A percentile compares a stretch with the other conserved stretches of the same genome.
phyloP scores from a whole-genome alignment of 2,329 filamentous ascomycete species.

The Rhexocercosporidium sp. region DNA sequence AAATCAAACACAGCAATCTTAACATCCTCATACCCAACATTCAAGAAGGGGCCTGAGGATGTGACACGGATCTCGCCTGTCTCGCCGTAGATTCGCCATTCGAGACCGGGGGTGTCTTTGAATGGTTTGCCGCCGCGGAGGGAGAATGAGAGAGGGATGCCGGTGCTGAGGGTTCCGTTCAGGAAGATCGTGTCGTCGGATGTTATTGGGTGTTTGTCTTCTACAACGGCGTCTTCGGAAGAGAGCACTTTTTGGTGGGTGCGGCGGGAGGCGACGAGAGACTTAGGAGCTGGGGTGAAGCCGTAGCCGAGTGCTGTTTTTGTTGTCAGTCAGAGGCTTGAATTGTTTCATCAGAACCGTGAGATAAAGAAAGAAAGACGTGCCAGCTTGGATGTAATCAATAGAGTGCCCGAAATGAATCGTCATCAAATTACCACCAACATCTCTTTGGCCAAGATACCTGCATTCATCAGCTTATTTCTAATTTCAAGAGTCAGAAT shows the following conservation, averaged over 20 bases:
- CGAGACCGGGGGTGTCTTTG: conserved; percentile 36
- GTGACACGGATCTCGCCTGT: conserved; percentile 48
- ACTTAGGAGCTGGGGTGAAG: conserved; percentile 21
- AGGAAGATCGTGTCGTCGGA: conserved; percentile 34
- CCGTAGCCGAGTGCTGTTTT: conserved; percentile 29
- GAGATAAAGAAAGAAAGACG: background rate
- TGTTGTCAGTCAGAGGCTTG: background rate
- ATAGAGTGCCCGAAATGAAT: conserved; percentile 44
- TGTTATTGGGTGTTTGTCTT: conserved; percentile 16
- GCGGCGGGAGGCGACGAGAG: conserved; percentile 24
- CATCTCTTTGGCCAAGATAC: conserved; percentile 37
- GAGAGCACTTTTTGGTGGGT: conserved; percentile 18
- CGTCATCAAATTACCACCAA: conserved; percentile 46
- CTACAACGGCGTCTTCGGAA: conserved; percentile 13
- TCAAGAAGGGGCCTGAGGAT: conserved; percentile 22
- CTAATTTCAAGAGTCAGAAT: background rate
- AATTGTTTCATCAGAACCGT: background rate
- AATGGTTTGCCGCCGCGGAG: conserved; percentile 30
- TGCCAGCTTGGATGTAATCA: conserved; percentile 47
- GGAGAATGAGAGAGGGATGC: conserved; percentile 27
- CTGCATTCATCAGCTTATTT: background rate
- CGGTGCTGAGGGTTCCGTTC: conserved; percentile 21
- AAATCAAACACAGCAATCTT: conserved; percentile 28
- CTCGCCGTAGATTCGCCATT: conserved; percentile 59
- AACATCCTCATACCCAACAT: conserved; percentile 27